Base-by-base conservation (phyloP, 805 yeast species). In the Lipomyces japonicus region DNA sequence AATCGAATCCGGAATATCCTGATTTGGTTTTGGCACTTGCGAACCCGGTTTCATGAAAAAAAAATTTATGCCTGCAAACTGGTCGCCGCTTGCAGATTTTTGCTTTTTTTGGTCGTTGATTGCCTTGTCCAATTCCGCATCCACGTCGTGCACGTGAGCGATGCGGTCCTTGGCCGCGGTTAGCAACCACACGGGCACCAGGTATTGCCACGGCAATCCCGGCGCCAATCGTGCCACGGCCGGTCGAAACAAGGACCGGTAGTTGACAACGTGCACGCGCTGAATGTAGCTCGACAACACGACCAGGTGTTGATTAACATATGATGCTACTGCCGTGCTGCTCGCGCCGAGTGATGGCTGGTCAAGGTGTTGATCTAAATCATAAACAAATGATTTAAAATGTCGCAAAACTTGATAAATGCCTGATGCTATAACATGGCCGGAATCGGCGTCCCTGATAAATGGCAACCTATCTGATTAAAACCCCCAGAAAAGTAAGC, bases 201-300 rank as follows among this genome's bases (percentile, higher is more conserved):
- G 39, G 47, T 59, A 59, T 31, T 46, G 60, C 34, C 23, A 24
- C 16, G 60, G 60, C 16, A 37, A 42, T 18, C 53, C 55, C n/a
- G n/a, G n/a, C 10, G 54, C 28, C n/a, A 56, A 34, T 16, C 42
- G 28, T 25, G 46, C 16, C 7, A 59, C 35, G 4, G 43, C 46
- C 21, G 62, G 62, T 3, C 62, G 50, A 36, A 59, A 56, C 9
- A 32, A 18, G 30, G 44, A 39, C 21, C 50, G 54, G 44, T 46
- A 53, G 50, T 59, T 53, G 21, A 39, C 50, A n/a, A 45, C 21
- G 43, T 59, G 62, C 9, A 59, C 31, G 24, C 61, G 51, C 42
- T 53, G 50, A 22, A 56, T 57, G 44, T 58, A 59, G 12, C 46
- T 43, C 7, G 62, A 50, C n/a, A 59, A 39, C 2, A 55, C 43